phyloP scores from a whole-genome alignment of 257 asterid genomes.

The Plectranthus barbatus region DNA sequence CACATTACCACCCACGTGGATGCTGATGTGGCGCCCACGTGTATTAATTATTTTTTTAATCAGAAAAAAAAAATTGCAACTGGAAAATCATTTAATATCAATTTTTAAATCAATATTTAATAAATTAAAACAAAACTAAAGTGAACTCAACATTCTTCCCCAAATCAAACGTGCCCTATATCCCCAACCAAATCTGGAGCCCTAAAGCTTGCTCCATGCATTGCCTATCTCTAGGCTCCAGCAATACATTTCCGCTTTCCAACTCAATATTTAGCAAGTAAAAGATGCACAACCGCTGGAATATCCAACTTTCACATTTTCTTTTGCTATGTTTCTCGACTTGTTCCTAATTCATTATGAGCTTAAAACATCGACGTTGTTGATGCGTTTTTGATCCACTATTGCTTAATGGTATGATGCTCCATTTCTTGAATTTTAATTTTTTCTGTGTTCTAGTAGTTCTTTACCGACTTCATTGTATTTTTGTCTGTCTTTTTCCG shows the following conservation, averaged over 20 bases:
- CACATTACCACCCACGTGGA: too few relatives aligned
- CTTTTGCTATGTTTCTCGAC: too few relatives aligned
- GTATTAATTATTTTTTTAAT: too few relatives aligned
- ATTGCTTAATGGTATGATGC: slow-evolving; percentile 1
- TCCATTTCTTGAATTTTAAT: slow-evolving; percentile 2
- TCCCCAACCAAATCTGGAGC: too few relatives aligned
- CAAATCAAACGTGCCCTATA: too few relatives aligned
- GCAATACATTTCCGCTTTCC: slow-evolving; percentile 1
- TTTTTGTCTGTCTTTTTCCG: background rate
- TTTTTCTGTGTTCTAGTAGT: too few relatives aligned
- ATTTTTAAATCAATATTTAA: too few relatives aligned
- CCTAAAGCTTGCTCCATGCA: slow-evolving; percentile 35
- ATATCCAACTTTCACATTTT: background rate
- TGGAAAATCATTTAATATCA: too few relatives aligned
- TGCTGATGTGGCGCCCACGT: too few relatives aligned
- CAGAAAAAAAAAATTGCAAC: too few relatives aligned
- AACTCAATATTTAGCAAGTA: slow-evolving; percentile 11
- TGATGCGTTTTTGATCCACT: slow-evolving; percentile 21
- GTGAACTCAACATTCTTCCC: too few relatives aligned
- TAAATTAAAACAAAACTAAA: too few relatives aligned
- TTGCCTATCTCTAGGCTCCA: slow-evolving; percentile 30
- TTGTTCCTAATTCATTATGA: background rate
- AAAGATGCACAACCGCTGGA: background rate
- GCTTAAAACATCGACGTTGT: slow-evolving; percentile 1
- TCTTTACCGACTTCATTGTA: background rate